phyloP scores from a whole-genome alignment of 2,329 filamentous ascomycete species.

The Trichophyton equinum region DNA sequence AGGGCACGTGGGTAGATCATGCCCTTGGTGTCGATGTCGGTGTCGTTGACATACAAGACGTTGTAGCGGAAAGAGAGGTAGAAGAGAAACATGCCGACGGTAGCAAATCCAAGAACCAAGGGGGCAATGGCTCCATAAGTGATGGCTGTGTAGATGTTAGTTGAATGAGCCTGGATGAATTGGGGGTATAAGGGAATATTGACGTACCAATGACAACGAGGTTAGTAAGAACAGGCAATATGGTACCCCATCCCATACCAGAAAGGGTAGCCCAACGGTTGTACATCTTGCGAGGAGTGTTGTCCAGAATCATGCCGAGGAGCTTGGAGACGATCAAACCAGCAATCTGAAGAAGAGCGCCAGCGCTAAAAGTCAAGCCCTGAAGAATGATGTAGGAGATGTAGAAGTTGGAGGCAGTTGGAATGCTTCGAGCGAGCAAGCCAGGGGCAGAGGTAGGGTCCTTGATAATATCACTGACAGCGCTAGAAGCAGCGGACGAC shows the following conservation, averaged over 20 bases:
- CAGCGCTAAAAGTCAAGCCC: constrained; percentile 65
- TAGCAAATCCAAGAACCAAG: constrained; percentile 69
- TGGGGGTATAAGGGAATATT: not conserved
- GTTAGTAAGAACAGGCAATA: constrained; percentile 70
- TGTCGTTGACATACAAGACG: constrained; percentile 72
- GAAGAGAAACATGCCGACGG: constrained; percentile 64
- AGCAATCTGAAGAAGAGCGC: constrained; percentile 58
- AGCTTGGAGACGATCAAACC: constrained; percentile 64
- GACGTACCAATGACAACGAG: constrained; percentile 62
- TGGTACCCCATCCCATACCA: constrained; percentile 69
- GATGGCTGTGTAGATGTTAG: constrained; percentile 45
- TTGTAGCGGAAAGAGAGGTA: constrained; percentile 88
- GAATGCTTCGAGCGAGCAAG: constrained; percentile 61
- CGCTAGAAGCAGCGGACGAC: constrained; percentile 63
- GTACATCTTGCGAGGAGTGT: constrained; percentile 70
- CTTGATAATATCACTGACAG: constrained; percentile 49
- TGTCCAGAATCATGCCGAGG: constrained; percentile 60
- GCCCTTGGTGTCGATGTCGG: constrained; percentile 73
- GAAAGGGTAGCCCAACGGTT: constrained; percentile 61
- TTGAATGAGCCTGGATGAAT: not conserved
- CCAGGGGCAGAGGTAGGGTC: constrained; percentile 50
- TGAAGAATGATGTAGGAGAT: constrained; percentile 91
- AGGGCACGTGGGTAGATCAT: constrained; percentile 77
- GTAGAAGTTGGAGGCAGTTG: constrained; percentile 84
- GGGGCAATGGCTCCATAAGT: constrained; percentile 81